Evolutionary conservation across 139 green algal species (phyloP).

Genomic region (Raphidocelis subcapitata): DNA sequence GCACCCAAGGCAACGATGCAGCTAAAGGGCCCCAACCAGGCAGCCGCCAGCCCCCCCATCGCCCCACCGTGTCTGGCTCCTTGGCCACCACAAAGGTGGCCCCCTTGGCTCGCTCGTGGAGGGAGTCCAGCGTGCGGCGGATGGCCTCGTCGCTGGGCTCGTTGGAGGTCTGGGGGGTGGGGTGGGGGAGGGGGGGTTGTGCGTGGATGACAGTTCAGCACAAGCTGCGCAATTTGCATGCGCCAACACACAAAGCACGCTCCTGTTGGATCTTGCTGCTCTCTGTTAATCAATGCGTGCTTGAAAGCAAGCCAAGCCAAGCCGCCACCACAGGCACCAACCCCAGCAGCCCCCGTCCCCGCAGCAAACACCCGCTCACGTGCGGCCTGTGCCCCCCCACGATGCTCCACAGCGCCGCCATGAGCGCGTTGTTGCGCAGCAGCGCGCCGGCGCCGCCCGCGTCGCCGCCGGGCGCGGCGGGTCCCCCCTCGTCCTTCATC

Average conservation of each 20-base stretch:
- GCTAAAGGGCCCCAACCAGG: neutral
- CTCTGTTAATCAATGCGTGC: too few species aligned
- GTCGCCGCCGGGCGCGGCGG: neutral
- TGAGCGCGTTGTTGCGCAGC: conserved; percentile 26
- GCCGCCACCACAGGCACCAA: too few species aligned
- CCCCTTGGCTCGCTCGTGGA: conserved; percentile 75
- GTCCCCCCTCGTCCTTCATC: conserved; percentile 67
- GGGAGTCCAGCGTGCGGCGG: conserved; percentile 48
- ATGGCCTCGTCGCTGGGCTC: conserved; percentile 82
- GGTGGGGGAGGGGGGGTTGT: too few species aligned
- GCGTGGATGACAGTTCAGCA: too few species aligned
- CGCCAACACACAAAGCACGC: too few species aligned
- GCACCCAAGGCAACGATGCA: neutral
- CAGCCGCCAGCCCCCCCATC: neutral
- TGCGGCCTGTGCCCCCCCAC: conserved; percentile 45
- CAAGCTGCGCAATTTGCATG: too few species aligned
- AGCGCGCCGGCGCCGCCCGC: neutral
- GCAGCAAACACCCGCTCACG: conserved; percentile 7
- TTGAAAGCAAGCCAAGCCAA: too few species aligned
- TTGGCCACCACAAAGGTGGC: conserved; percentile 75
- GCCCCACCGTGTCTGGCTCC: conserved; percentile 51
- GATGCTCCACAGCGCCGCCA: conserved; percentile 46
- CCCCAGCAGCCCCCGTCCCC: too few species aligned
- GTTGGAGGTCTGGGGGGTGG: conserved; percentile 56
- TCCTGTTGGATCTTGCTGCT: too few species aligned